Conservation (phyloP, 2,329 filamentous ascomycete species). For the Penicillium sp. region DNA sequence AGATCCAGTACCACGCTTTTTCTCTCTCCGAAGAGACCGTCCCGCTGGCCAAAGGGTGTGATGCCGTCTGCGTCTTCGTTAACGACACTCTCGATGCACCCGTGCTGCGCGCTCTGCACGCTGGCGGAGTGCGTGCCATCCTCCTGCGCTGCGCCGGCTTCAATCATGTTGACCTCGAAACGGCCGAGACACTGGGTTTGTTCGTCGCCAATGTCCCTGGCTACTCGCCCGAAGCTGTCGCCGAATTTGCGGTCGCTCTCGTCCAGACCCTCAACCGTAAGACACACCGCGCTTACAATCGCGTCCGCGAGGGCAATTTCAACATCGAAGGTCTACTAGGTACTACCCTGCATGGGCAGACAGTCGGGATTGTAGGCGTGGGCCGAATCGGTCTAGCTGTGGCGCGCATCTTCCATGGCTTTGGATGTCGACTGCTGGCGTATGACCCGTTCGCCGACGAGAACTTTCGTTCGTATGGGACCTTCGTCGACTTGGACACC, state of each 20-base stretch:
- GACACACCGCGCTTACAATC: conserved; percentile 62
- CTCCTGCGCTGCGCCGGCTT: conserved; percentile 63
- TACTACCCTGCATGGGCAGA: conserved; percentile 57
- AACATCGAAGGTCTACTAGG: conserved; percentile 56
- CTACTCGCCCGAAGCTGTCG: conserved; percentile 64
- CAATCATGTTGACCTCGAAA: conserved; percentile 59
- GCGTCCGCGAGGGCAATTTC: conserved; percentile 64
- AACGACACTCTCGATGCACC: conserved; percentile 54
- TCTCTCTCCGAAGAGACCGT: conserved; percentile 53
- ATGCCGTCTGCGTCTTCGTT: conserved; percentile 63
- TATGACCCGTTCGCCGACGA: conserved; percentile 53
- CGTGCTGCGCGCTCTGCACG: conserved; percentile 49
- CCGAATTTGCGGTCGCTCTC: conserved; percentile 63
- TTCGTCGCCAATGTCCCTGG: conserved; percentile 62
- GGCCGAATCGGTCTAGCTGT: conserved; percentile 60
- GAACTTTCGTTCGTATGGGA: conserved; percentile 46
- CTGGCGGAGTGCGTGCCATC: conserved; percentile 51
- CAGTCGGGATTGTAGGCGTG: conserved; percentile 60
- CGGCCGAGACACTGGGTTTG: conserved; percentile 51
- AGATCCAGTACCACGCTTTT: conserved; percentile 55
- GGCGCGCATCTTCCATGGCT: conserved; percentile 58
- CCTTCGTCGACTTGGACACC: conserved; percentile 50
- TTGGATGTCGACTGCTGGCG: conserved; percentile 58
- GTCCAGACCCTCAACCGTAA: conserved; percentile 63
- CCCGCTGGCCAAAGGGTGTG: conserved; percentile 47